Evolutionary conservation across 257 asterid genomes (phyloP).

Genomic region (Gentiana macrophylla): DNA sequence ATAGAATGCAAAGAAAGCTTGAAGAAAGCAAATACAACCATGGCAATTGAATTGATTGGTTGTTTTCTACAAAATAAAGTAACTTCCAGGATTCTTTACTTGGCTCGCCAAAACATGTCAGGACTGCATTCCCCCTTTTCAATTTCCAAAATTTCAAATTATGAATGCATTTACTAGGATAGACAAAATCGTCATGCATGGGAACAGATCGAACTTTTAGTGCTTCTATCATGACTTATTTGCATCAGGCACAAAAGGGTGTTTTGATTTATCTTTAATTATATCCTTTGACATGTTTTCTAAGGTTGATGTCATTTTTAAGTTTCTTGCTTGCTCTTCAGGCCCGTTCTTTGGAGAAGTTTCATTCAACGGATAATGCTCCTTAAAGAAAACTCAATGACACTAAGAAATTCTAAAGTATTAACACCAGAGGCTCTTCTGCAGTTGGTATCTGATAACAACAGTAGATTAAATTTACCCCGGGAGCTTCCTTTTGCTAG

Average conservation of each 20-base stretch:
- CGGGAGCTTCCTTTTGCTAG: conserved; percentile 29
- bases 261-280: neutral
- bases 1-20: conserved; percentile 42
- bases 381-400: conserved; percentile 53
- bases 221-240: neutral
- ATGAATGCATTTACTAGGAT: neutral
- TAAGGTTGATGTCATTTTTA: neutral
- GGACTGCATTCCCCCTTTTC: conserved; percentile 35
- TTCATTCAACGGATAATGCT: conserved; percentile 51
- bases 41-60: conserved; percentile 65
- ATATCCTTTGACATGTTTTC: neutral
- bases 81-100: conserved; percentile 79
- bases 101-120: conserved; percentile 95
- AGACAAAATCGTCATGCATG: too few species aligned
- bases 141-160: conserved; percentile 1
- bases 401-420: conserved; percentile 45
- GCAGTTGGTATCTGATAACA: conserved; percentile 36
- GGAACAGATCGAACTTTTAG: too few species aligned
- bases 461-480: conserved; percentile 31
- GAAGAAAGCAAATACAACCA: conserved; percentile 40
- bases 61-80: conserved; percentile 59
- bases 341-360: conserved; percentile 60
- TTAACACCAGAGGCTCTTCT: conserved; percentile 33
- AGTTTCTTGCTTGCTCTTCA: conserved; percentile 20
- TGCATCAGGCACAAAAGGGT: neutral